Evolutionary conservation across 2,329 filamentous ascomycete species (phyloP), one percentile per base, ranked within the genome.

Genomic region (Fusarium veterinarium): DNA sequence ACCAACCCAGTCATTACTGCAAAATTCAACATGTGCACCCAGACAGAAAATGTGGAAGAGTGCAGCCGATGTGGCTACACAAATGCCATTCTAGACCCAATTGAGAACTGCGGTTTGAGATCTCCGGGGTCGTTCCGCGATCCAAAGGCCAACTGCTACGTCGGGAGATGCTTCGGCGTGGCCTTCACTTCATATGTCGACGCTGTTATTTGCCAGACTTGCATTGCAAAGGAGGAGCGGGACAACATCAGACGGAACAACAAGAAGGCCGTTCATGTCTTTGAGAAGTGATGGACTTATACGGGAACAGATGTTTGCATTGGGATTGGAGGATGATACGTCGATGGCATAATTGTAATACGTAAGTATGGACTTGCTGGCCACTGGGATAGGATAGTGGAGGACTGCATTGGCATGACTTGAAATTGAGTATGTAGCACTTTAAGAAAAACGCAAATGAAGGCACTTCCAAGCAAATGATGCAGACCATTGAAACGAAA

Each of bases 151-250:
- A 60, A 74, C 58, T 64, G 59, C 25, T 48, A 41, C 25, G 42
- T 67, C 30, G 53, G 67, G 11, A 64, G 38, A 35, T 73, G 71
- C 45, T 73, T 64, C 33, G 71, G 71, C 25, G 58, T 73, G 16
- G 67, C 62, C 8, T 71, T 64, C 30, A 73, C 62, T 25, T 73
- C 67, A 20, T 74, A 73, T 49, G 63, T 71, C 28, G 55, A 74
- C 6, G 44, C 38, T 12, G 38, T 73, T 17, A 53, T 48, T 25
- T 73, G 71, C 19, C 23, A 45, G 16, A 45, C 23, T 23, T 73
- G 71, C 28, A 42, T 46, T 10, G 35, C 45, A 8, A 35, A 33
- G 10, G 63, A 68, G 33, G 65, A 73, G 17, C 40, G 48, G 42
- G 60, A 67, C 58, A 38, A 48, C 28, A 55, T 52, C 28, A 60